Base-by-base conservation (phyloP, 495 filamentous ascomycete species). In the Tetracladium setigerum region DNA sequence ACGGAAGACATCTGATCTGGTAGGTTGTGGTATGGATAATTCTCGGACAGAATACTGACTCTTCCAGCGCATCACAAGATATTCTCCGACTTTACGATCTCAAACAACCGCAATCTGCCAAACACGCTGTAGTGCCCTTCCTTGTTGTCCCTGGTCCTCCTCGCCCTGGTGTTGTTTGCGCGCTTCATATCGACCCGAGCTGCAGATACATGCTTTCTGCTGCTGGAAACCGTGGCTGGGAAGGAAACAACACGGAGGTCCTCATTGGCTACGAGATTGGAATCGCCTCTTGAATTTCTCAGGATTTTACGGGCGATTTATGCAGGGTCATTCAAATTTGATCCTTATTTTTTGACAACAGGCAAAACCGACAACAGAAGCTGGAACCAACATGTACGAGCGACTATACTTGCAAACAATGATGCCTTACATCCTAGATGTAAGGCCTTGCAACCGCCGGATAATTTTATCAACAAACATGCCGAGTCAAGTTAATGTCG, bases 51-150 rank as follows among this genome's bases (percentile, higher is more conserved):
- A 12, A 1, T 37, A 22, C 35, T 54, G 44, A 55, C 40, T 31
- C 13, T 9, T 14, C 36, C 41, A 88, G 84, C 67, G 92, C 92
- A 13, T 92, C 86, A 4, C 85, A 94, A 62, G 92, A 98, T 57
- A 98, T 97, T 53, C 74, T 98, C 7, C 79, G 92, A 1, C 72
- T 98, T 0, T 97, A 95, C 50, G 94, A 98, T 58, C 66, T 97
- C 11, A 81, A 81, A 45, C 81, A 90, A 65, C 81, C 49, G 64
- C 76, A 54, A 46, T 64, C 70, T 0, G 69, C 73, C 41, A 84
- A 82, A 44, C 85, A 89, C 59, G 84, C 86, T 9, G 83, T 83
- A 8, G 88, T 94, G 12, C 92, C 94, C 0, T 98, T 95, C 60
- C 74, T 94, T 24, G 95, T 98, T 57, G 81, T 98, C 27, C 92